phyloP scores from a whole-genome alignment of 768 basidiomycete genomes.

The Kwoniella dejecticola region DNA sequence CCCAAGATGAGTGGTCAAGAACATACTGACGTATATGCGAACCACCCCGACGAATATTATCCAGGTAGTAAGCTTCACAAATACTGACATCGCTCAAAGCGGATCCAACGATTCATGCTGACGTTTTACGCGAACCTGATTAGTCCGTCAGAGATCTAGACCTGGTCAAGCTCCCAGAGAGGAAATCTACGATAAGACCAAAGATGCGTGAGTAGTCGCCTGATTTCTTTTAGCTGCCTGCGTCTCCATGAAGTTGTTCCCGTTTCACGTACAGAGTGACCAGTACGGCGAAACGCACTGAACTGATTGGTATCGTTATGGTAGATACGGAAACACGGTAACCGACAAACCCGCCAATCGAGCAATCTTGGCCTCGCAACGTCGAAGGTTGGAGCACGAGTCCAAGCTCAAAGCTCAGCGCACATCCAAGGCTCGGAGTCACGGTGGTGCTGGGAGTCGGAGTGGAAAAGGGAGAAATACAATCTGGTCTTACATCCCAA shows the following conservation, averaged over 20 bases:
- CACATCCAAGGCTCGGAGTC: neutral
- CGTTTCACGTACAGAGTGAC: too few relatives aligned
- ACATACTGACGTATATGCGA: slow-evolving; percentile 21
- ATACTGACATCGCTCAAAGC: neutral
- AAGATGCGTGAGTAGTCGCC: slow-evolving; percentile 33
- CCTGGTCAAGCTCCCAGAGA: slow-evolving; percentile 42
- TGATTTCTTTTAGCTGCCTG: neutral
- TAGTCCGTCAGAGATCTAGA: slow-evolving; percentile 26
- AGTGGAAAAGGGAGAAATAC: neutral
- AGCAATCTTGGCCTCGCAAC: slow-evolving; percentile 58
- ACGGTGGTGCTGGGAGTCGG: too few relatives aligned
- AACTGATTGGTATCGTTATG: too few relatives aligned
- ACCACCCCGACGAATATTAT: slow-evolving; percentile 27
- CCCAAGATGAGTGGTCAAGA: neutral
- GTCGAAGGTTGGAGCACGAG: slow-evolving; percentile 69
- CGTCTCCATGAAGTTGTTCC: too few relatives aligned
- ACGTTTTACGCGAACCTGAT: slow-evolving; percentile 1
- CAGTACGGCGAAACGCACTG: too few relatives aligned
- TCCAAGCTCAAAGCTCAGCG: slow-evolving; percentile 68
- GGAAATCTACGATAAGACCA: slow-evolving; percentile 30
- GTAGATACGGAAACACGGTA: slow-evolving; percentile 24
- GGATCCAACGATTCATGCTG: too few relatives aligned
- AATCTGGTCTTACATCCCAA: slow-evolving; percentile 19
- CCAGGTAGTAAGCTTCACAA: slow-evolving; percentile 32
- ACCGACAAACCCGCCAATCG: slow-evolving; percentile 62